Percentiles rank a stretch among this genome's conserved stretches.
Conservation (phyloP, 768 basidiomycete species). For the Lentinula lateritia region DNA sequence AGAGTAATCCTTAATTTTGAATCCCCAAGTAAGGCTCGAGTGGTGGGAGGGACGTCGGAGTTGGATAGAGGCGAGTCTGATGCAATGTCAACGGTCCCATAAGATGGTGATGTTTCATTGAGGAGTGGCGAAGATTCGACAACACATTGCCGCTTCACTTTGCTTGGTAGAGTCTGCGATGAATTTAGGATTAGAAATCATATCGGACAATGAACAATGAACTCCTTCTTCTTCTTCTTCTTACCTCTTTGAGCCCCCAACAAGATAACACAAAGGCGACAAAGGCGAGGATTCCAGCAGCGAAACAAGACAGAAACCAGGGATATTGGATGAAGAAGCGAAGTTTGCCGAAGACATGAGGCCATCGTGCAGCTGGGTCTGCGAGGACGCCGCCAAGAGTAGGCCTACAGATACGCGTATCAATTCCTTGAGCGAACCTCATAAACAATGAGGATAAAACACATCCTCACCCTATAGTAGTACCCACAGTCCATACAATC, state of each 20-base stretch:
- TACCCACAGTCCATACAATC: constrained; percentile 21
- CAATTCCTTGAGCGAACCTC: not conserved
- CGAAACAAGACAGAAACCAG: constrained; percentile 30
- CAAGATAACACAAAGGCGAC: constrained; percentile 16
- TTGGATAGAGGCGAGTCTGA: constrained; percentile 4
- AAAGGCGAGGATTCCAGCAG: constrained; percentile 18
- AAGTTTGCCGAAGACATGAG: constrained; percentile 18
- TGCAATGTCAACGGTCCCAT: not conserved
- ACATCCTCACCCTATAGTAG: constrained; percentile 18
- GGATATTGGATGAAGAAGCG: constrained; percentile 23
- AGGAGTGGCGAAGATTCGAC: not conserved
- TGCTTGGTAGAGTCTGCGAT: constrained; percentile 10
- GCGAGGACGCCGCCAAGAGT: constrained; percentile 29
- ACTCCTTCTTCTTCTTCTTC: not conserved
- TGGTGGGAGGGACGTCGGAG: constrained; percentile 7
- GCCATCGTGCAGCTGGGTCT: constrained; percentile 22
- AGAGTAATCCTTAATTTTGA: constrained; percentile 20
- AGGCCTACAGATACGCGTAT: constrained; percentile 12
- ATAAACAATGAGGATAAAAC: not conserved
- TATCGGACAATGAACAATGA: not conserved
- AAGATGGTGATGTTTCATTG: not conserved
- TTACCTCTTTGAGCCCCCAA: constrained; percentile 23
- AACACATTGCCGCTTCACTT: not conserved
- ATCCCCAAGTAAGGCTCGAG: constrained; percentile 17
- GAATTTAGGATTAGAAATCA: constrained; percentile 10